phyloP scores from a whole-genome alignment of 1,284 basidiomycete species.

The Naganishia liquefaciens region DNA sequence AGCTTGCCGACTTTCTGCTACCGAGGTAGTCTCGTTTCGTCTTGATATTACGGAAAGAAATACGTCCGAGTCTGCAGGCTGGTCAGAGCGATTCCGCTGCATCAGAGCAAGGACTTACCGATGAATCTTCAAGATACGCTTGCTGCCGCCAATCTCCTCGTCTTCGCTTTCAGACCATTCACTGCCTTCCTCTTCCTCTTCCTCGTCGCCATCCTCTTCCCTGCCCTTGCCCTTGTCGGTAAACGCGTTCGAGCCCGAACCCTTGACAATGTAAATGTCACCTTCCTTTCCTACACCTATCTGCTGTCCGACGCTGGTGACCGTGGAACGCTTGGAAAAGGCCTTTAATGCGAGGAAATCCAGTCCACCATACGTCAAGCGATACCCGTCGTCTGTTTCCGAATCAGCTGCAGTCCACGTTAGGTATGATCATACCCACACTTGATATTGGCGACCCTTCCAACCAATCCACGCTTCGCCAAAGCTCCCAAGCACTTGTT shows the following conservation, averaged over 20 bases:
- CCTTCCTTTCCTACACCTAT: constrained; percentile 99
- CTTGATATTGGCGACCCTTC: constrained; percentile 85
- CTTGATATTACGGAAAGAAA: constrained; percentile 97
- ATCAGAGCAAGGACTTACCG: constrained; percentile 4
- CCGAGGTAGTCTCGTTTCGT: constrained; percentile 95
- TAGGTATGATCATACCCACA: constrained; percentile 60
- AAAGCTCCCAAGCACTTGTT: constrained; percentile 89
- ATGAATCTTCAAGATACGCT: constrained; percentile 34
- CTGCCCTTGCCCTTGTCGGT: constrained; percentile 68
- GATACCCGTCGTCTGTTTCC: constrained; percentile 85
- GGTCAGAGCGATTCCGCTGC: not conserved
- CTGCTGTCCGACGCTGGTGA: constrained; percentile 87
- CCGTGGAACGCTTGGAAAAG: constrained; percentile 76
- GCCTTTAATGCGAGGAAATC: constrained; percentile 94
- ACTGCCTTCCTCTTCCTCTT: constrained; percentile 57
- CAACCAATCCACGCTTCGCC: constrained; percentile 87
- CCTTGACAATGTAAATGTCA: constrained; percentile 94
- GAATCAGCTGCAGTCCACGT: constrained; percentile 9
- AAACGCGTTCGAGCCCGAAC: constrained; percentile 61
- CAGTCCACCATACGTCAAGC: constrained; percentile 95
- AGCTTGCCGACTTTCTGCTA: constrained; percentile 91
- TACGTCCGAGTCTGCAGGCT: constrained; percentile 73
- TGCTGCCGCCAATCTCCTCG: constrained; percentile 25
- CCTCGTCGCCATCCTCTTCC: constrained; percentile 57
- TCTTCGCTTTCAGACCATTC: constrained; percentile 26